Percentiles rank a stretch among this genome's conserved stretches.
phyloP scores from a whole-genome alignment of 164 flowering plant genomes.

The Kingdonia uniflora region DNA sequence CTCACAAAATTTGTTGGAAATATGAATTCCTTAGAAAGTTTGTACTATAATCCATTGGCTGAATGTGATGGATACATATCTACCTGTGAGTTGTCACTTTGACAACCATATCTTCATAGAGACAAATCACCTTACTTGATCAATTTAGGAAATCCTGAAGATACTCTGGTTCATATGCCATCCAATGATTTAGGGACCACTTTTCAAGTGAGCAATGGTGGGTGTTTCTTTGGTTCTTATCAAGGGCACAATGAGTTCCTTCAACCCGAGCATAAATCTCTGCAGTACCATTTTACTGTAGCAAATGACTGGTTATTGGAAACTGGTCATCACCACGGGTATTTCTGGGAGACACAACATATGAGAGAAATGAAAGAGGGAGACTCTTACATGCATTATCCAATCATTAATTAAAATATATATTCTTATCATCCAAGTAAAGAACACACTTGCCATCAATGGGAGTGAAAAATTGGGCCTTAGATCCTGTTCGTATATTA shows the following conservation, averaged over 20 bases:
- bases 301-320: conserved; percentile 24
- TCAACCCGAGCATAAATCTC: conserved; percentile 38
- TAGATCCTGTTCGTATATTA: conserved; percentile 21
- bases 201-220: conserved; percentile 16
- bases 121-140: conserved; percentile 25
- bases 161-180: conserved; percentile 19
- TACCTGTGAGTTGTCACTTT: conserved; percentile 28
- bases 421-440: conserved; percentile 34
- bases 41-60: conserved; percentile 29
- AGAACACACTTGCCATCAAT: conserved; percentile 27
- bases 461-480: conserved; percentile 47
- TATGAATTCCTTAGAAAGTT: conserved; percentile 18
- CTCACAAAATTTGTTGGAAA: conserved; percentile 19
- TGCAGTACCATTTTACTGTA: conserved; percentile 31
- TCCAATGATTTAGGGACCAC: conserved; percentile 11
- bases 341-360: conserved; percentile 36
- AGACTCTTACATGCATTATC: conserved; percentile 32
- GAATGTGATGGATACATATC: conserved; percentile 26
- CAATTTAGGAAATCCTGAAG: conserved; percentile 36
- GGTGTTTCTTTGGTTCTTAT: conserved; percentile 32
- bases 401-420: conserved; percentile 30
- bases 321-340: conserved; percentile 31
- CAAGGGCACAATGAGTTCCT: conserved; percentile 39
- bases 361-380: conserved; percentile 33
- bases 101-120: conserved; percentile 23